Conservation (phyloP, 1,284 basidiomycete species). For the Chondrostereum purpureum region DNA sequence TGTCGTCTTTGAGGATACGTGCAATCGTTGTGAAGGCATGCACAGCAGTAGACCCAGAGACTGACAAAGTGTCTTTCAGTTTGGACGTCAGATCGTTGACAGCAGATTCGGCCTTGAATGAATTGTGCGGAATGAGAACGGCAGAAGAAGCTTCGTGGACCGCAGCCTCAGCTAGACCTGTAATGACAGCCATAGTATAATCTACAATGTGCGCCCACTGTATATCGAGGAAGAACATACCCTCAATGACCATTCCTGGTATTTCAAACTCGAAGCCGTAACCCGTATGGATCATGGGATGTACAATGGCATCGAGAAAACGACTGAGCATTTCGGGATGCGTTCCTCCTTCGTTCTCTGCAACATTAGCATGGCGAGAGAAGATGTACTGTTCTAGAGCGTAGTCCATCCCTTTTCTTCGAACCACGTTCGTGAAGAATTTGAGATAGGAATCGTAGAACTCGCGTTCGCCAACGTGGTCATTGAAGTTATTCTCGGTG, state of each 20-base stretch:
- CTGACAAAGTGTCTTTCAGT: not conserved
- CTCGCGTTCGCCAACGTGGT: constrained; percentile 41
- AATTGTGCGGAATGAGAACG: not conserved
- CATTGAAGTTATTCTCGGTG: constrained; percentile 36
- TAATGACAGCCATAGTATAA: not conserved
- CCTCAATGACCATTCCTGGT: constrained; percentile 58
- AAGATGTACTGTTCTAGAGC: constrained; percentile 55
- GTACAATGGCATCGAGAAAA: constrained; percentile 51
- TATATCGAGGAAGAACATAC: constrained; percentile 25
- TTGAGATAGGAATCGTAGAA: constrained; percentile 51
- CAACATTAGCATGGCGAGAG: constrained; percentile 43
- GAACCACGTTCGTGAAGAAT: constrained; percentile 47
- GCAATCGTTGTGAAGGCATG: constrained; percentile 1
- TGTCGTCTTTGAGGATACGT: no score
- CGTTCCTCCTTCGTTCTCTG: constrained; percentile 19
- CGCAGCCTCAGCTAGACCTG: not conserved
- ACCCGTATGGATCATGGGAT: constrained; percentile 60
- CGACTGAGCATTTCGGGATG: constrained; percentile 57
- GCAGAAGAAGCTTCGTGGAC: not conserved
- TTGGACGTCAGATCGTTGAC: not conserved
- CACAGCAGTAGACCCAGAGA: not conserved
- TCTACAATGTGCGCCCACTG: not conserved
- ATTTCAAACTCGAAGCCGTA: constrained; percentile 61
- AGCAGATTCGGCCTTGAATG: not conserved
- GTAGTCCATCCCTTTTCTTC: constrained; percentile 32